Evolutionary conservation across 1,284 basidiomycete species (phyloP).

Genomic region (Chalciporus piperatoides): DNA sequence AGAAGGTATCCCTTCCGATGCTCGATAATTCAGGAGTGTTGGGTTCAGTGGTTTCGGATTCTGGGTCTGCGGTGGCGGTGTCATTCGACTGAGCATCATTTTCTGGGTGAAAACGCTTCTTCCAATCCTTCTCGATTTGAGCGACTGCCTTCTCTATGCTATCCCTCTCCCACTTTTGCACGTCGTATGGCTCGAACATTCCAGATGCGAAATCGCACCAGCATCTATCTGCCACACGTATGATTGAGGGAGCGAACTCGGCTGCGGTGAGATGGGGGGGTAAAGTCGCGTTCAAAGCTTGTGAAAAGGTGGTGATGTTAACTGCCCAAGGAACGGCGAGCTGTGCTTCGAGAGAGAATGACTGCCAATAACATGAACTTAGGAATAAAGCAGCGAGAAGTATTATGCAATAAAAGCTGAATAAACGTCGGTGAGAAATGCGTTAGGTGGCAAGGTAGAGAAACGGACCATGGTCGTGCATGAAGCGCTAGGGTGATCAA

Average conservation of each 20-base stretch:
- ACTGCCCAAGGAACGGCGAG: constrained; percentile 61
- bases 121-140: constrained; percentile 44
- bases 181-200: constrained; percentile 71
- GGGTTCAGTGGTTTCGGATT: constrained; percentile 3
- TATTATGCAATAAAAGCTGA: constrained; percentile 78
- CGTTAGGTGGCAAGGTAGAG: background rate
- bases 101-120: constrained; percentile 19
- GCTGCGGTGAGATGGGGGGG: constrained; percentile 34
- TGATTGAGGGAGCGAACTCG: constrained; percentile 35
- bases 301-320: constrained; percentile 65
- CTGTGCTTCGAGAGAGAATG: constrained; percentile 58
- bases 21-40: constrained; percentile 1
- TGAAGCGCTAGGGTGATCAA: constrained; percentile 70
- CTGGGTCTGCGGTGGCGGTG: constrained; percentile 12
- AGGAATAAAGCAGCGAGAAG: constrained; percentile 73
- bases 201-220: constrained; percentile 71
- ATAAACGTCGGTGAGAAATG: constrained; percentile 10
- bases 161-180: constrained; percentile 64
- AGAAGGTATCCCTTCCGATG: constrained; percentile 20
- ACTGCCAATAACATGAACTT: constrained; percentile 83
- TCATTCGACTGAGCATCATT: constrained; percentile 7
- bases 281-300: constrained; percentile 49
- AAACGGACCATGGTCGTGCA: constrained; percentile 71
- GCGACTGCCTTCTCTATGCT: constrained; percentile 51
- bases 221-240: constrained; percentile 67